Evolutionary conservation across 2,329 filamentous ascomycete genomes (phyloP).

Genomic region (Tolypocladium pustulatum): DNA sequence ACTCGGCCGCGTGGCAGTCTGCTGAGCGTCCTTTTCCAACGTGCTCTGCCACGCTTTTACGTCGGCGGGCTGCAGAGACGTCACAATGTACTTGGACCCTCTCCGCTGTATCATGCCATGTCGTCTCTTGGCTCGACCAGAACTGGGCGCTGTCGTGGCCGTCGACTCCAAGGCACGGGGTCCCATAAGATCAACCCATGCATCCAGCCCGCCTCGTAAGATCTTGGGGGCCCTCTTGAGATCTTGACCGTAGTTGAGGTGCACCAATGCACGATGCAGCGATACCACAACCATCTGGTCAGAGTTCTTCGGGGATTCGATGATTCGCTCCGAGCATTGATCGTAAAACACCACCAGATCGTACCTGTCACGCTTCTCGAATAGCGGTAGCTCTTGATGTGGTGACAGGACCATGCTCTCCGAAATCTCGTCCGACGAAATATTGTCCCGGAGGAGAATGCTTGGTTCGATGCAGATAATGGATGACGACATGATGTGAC

Average conservation of each 20-base stretch:
- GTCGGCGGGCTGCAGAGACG: conserved; percentile 71
- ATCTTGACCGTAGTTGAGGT: conserved; percentile 73
- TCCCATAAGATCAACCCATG: conserved; percentile 80
- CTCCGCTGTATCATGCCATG: conserved; percentile 21
- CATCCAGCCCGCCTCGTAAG: conserved; percentile 70
- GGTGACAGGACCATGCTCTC: conserved; percentile 64
- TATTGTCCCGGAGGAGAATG: conserved; percentile 57
- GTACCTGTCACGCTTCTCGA: conserved; percentile 62
- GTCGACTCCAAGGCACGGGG: conserved; percentile 45
- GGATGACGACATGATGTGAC: conserved; percentile 75
- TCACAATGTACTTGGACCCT: conserved; percentile 38
- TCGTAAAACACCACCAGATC: conserved; percentile 92
- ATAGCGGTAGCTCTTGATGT: conserved; percentile 63
- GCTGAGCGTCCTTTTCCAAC: conserved; percentile 53
- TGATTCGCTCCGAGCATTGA: conserved; percentile 48
- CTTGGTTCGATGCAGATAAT: conserved; percentile 84
- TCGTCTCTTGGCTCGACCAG: conserved; percentile 8
- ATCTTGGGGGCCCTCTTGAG: conserved; percentile 66
- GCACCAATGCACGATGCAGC: conserved; percentile 67
- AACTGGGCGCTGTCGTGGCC: conserved; percentile 16
- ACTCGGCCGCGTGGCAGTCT: conserved; percentile 34
- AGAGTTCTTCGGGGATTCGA: conserved; percentile 18
- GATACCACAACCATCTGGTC: conserved; percentile 51
- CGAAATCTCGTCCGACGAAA: conserved; percentile 49
- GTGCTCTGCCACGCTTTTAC: conserved; percentile 71